A percentile compares a stretch with the other conserved stretches of the same genome.
Conservation (phyloP, 257 asterid genomes). For the Knoxia roxburghii region DNA sequence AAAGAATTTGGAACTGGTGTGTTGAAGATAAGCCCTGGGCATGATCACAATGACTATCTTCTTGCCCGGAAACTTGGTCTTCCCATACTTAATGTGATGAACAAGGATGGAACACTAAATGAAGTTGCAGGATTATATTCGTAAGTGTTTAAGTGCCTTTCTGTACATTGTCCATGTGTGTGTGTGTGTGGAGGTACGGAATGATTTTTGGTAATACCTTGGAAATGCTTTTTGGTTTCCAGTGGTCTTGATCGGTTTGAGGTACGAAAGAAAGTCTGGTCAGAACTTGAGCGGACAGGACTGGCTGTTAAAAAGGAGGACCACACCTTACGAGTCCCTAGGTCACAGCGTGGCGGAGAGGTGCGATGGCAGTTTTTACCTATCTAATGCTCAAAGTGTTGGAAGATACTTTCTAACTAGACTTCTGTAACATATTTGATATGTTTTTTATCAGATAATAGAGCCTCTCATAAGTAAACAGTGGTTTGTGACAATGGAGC, state of each 20-base stretch:
- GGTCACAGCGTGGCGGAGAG: slow-evolving; percentile 99
- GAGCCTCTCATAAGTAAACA: slow-evolving; percentile 98
- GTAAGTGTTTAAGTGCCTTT: slow-evolving; percentile 36
- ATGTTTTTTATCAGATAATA: slow-evolving; percentile 53
- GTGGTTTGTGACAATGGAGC: slow-evolving; percentile 97
- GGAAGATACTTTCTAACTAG: slow-evolving; percentile 15
- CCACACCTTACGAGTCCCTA: slow-evolving; percentile 81
- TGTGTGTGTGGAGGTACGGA: no score
- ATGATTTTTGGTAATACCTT: slow-evolving; percentile 15
- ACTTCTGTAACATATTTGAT: slow-evolving; percentile 17
- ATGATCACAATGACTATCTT: slow-evolving; percentile 96
- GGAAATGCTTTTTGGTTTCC: slow-evolving; percentile 23
- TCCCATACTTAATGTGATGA: slow-evolving; percentile 97
- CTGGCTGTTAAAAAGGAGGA: slow-evolving; percentile 87
- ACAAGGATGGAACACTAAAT: slow-evolving; percentile 92
- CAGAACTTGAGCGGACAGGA: slow-evolving; percentile 91
- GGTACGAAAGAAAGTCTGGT: slow-evolving; percentile 93
- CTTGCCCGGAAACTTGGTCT: slow-evolving; percentile 99
- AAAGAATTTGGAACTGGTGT: slow-evolving; percentile 99
- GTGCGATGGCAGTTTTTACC: slow-evolving; percentile 33
- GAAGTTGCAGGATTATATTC: slow-evolving; percentile 87
- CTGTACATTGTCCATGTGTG: slow-evolving; percentile 3
- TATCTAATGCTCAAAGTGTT: slow-evolving; percentile 17
- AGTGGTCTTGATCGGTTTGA: slow-evolving; percentile 99
- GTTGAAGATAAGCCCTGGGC: slow-evolving; percentile 98